phyloP scores from a whole-genome alignment of 2,329 filamentous ascomycete genomes.

The Colletotrichum eleusines region DNA sequence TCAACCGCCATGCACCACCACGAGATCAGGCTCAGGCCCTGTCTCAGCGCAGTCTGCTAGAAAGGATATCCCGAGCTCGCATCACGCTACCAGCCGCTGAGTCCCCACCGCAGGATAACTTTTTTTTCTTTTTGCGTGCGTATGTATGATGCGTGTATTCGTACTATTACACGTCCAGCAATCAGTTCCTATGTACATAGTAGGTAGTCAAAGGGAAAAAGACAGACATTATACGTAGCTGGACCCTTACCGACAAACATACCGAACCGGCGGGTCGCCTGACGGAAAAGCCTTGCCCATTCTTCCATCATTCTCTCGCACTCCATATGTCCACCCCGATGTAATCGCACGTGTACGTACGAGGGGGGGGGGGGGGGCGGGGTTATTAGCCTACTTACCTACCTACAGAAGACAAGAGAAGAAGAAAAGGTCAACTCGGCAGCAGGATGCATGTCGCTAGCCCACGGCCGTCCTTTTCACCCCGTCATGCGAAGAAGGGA shows the following conservation, averaged over 20 bases:
- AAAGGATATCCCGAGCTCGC: constrained; percentile 36
- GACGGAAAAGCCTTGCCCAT: constrained; percentile 34
- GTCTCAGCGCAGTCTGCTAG: constrained; percentile 25
- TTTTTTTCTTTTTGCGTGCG: not conserved
- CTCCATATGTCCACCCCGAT: constrained; percentile 1
- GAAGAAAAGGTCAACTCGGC: not conserved
- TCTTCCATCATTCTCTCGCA: constrained; percentile 16
- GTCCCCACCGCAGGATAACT: constrained; percentile 1
- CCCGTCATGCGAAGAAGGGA: constrained; percentile 30
- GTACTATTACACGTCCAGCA: not conserved
- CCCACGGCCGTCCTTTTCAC: not conserved
- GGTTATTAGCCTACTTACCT: no score
- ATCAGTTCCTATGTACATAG: not conserved
- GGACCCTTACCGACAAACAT: constrained; percentile 1
- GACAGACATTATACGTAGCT: no score
- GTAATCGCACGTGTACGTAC: no score
- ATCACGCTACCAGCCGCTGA: constrained; percentile 23
- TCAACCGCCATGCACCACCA: constrained; percentile 9
- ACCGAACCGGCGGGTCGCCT: constrained; percentile 35
- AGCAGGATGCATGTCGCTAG: not conserved
- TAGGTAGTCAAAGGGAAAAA: not conserved
- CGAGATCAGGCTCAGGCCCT: constrained; percentile 31
- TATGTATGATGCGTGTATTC: not conserved
- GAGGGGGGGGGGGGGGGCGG: no score
- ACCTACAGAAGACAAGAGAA: not conserved